Conservation (phyloP, 805 yeast species). For the Candida methanosorbosa region DNA sequence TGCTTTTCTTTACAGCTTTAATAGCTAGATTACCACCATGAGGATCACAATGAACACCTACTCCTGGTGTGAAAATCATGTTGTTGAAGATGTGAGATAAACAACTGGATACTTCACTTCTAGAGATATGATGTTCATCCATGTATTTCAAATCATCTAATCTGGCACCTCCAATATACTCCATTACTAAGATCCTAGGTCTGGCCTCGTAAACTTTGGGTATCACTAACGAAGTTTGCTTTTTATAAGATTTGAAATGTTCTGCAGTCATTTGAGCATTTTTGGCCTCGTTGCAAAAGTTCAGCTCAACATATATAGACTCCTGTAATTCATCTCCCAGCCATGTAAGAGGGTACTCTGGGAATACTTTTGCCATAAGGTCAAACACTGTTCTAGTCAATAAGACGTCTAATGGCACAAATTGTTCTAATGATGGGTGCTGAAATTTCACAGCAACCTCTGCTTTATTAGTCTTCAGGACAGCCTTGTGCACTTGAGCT, state of each 20-base stretch:
- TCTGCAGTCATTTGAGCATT: constrained; percentile 67
- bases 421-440: constrained; percentile 80
- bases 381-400: constrained; percentile 71
- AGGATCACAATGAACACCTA: constrained; percentile 94
- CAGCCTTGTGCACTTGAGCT: constrained; percentile 91
- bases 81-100: constrained; percentile 84
- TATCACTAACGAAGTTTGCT: constrained; percentile 66
- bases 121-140: constrained; percentile 52
- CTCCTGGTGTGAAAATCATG: constrained; percentile 92
- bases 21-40: constrained; percentile 97
- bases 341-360: constrained; percentile 93
- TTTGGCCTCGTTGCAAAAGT: constrained; percentile 78
- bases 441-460: constrained; percentile 92
- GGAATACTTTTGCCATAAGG: constrained; percentile 70
- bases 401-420: constrained; percentile 83
- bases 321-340: constrained; percentile 86
- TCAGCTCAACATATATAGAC: constrained; percentile 85
- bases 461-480: constrained; percentile 42
- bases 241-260: constrained; percentile 50
- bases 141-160: constrained; percentile 68
- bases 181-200: constrained; percentile 78
- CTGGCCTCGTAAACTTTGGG: constrained; percentile 66
- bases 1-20: constrained; percentile 28
- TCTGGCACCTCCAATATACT: constrained; percentile 72
- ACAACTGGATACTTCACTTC: constrained; percentile 76